Base-by-base conservation (phyloP, 257 asterid species). In the Anisodus tanguticus region DNA sequence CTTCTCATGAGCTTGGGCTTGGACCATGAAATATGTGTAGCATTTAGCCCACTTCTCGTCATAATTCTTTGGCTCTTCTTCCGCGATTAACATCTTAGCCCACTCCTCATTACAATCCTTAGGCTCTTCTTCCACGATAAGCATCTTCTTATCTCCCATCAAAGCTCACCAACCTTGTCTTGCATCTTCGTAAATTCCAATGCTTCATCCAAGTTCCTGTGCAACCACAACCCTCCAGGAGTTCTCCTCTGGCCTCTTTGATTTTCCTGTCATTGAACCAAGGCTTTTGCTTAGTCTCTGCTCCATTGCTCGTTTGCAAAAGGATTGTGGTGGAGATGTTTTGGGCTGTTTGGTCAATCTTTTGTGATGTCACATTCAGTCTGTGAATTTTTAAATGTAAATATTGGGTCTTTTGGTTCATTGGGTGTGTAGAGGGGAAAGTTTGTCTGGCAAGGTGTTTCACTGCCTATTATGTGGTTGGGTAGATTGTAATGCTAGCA, bases 251-350 rank as follows among this genome's bases (percentile, higher is more conserved):
- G 80, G 41, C 80, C 19, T 74, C 60, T 74, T 74, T 22, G 22
- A 49, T 49, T 74, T 49, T 49, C 62, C 81, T 49, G 19, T 19
- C 81, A 19, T 6, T 74, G 62, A 74, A 26, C 81, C 45, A 74
- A 47, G n/a, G 62, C 45, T 62, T 62, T 62, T 62, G 69, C 35
- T 22, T 74, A 53, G 45, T 74, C 62, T 74, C 15, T 19, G 60
- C 80, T 74, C 81, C 60, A 13, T 74, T 74, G 81, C 62, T 49
- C 13, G 7, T 74, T 74, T 49, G 43, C 62, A 74, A 49, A 53
- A 74, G 62, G 39, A 47, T 74, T 74, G 81, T 12, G 62, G 53
- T 35, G 81, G 53, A 49, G 45, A 74, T 74, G 12, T 12, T 49
- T 74, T 74, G 62, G 62, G 22, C 22, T n/a, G 19, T 74, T 49